Conservation (phyloP, 1,284 basidiomycete genomes). For the Neonothopanus nambi region DNA sequence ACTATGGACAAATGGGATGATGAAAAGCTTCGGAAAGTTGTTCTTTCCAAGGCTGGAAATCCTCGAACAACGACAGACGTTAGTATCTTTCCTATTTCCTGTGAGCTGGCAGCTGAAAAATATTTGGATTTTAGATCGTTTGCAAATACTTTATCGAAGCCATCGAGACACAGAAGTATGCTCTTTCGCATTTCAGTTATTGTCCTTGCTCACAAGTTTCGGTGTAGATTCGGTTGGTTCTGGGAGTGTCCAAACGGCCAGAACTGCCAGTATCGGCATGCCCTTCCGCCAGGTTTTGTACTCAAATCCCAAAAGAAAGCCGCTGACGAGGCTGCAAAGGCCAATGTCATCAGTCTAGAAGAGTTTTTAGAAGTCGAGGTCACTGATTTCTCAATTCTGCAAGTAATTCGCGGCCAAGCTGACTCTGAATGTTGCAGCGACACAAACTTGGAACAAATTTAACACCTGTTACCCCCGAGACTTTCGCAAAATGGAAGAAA, state of each 20-base stretch:
- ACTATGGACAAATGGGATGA: constrained; percentile 99
- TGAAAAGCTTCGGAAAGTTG: constrained; percentile 86
- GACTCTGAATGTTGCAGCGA: constrained; percentile 50
- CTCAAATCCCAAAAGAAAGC: constrained; percentile 91
- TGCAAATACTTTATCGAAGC: constrained; percentile 98
- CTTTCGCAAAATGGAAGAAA: constrained; percentile 95
- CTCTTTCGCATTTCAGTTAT: constrained; percentile 20
- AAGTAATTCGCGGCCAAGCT: background rate
- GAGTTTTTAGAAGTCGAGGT: constrained; percentile 98
- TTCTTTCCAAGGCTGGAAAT: constrained; percentile 88
- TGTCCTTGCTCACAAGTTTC: background rate
- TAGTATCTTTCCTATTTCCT: constrained; percentile 27
- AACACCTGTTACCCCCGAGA: constrained; percentile 94
- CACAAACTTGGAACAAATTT: constrained; percentile 92
- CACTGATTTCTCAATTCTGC: constrained; percentile 8
- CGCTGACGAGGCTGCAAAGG: constrained; percentile 82
- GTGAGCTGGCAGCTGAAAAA: background rate
- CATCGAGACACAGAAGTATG: constrained; percentile 88
- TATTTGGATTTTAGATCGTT: constrained; percentile 67
- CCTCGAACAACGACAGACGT: constrained; percentile 92
- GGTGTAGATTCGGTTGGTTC: constrained; percentile 84
- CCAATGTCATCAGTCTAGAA: constrained; percentile 89
- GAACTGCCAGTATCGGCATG: constrained; percentile 93
- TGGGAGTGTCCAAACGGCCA: constrained; percentile 91
- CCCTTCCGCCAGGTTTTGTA: constrained; percentile 93